phyloP scores from a whole-genome alignment of 768 basidiomycete species.

The Pleurotus sapidus region DNA sequence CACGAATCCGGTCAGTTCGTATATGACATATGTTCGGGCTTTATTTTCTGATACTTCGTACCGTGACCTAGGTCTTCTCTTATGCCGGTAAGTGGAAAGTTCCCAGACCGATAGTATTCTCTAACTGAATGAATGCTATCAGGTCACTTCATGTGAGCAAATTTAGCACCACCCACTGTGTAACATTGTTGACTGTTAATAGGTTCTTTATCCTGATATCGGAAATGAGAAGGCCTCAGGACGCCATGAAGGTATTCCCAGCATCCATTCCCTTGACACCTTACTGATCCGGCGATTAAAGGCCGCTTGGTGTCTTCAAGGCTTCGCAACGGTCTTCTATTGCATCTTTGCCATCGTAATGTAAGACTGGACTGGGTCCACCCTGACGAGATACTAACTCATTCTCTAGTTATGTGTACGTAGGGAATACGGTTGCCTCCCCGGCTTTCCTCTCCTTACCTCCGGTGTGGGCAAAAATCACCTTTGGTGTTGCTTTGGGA shows the following conservation, averaged over 20 bases:
- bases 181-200: too few species aligned
- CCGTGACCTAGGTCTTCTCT: constrained; percentile 36
- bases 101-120: too few species aligned
- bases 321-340: constrained; percentile 50
- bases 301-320: constrained; percentile 56
- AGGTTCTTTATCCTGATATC: constrained; percentile 61
- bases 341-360: constrained; percentile 39
- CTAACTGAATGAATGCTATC: neutral
- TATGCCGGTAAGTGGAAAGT: constrained; percentile 37
- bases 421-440: constrained; percentile 44
- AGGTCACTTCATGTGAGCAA: constrained; percentile 51
- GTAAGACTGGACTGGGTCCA: constrained; percentile 9
- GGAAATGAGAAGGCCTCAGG: constrained; percentile 48
- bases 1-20: constrained; percentile 44
- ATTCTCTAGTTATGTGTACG: constrained; percentile 36
- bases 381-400: neutral
- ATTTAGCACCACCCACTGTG: too few species aligned
- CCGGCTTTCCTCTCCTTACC: constrained; percentile 47
- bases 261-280: neutral
- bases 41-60: neutral
- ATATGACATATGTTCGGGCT: neutral
- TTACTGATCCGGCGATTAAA: constrained; percentile 11
- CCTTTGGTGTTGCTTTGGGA: constrained; percentile 44
- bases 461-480: constrained; percentile 45
- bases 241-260: constrained; percentile 49